Conservation (phyloP, 163 green algal species). For the Botryococcus braunii region DNA sequence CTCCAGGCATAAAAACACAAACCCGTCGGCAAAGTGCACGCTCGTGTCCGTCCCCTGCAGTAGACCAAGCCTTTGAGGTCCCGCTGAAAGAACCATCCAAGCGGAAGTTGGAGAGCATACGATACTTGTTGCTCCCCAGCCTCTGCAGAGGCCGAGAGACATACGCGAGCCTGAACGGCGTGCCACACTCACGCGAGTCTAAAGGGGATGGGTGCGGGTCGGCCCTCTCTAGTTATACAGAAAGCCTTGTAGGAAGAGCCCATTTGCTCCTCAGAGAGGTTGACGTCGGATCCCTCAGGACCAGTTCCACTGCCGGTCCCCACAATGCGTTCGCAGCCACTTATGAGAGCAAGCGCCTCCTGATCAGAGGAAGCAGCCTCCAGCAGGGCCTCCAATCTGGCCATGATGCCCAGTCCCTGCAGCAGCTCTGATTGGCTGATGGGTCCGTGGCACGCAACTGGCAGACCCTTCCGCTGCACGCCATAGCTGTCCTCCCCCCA, state of each 20-base stretch:
- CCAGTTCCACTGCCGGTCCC: too few species aligned
- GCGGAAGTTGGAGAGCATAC: too few species aligned
- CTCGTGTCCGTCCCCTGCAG: too few species aligned
- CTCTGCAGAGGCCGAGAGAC: too few species aligned
- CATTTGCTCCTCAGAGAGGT: background rate
- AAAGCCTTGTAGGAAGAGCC: constrained; percentile 50
- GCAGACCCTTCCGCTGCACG: constrained; percentile 26
- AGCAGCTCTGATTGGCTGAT: constrained; percentile 61
- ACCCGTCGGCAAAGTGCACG: too few species aligned
- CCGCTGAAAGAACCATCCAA: too few species aligned
- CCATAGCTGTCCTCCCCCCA: constrained; percentile 28
- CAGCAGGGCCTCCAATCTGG: constrained; percentile 42
- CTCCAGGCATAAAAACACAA: too few species aligned
- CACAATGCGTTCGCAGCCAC: constrained; percentile 4
- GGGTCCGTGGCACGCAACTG: constrained; percentile 45
- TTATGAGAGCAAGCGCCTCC: background rate
- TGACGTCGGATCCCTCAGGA: background rate
- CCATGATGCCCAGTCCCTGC: constrained; percentile 54
- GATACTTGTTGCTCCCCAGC: too few species aligned
- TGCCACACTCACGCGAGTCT: too few species aligned
- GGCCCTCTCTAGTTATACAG: constrained; percentile 18
- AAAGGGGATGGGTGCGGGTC: constrained; percentile 18
- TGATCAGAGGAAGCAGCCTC: background rate
- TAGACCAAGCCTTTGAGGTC: too few species aligned
- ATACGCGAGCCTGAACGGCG: too few species aligned